A percentile compares a stretch with the other conserved stretches of the same genome.
These are phyloP conservation scores for Dinochytrium kinnereticum DNA, from an alignment of 371 early-diverging fungal species.

Conservation along the genomic window DNA sequence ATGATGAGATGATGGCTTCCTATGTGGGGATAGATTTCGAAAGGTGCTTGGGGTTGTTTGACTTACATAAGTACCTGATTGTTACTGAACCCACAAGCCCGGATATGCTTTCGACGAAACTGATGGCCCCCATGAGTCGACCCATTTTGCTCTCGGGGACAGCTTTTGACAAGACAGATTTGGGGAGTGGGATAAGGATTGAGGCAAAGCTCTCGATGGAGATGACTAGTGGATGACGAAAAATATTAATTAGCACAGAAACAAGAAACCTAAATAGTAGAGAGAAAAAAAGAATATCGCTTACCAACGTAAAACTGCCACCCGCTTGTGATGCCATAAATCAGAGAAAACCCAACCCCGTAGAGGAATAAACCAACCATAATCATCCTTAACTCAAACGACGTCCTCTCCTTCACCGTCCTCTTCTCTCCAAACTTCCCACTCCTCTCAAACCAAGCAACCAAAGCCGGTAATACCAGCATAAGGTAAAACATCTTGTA, in stretches of 20 bases:
- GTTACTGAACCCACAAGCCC: neutral
- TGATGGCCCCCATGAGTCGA: neutral
- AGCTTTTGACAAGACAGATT: neutral
- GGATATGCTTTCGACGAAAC: neutral
- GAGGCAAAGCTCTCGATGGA: neutral
- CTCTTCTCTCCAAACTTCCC: neutral
- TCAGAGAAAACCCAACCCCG: neutral
- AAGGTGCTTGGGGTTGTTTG: neutral
- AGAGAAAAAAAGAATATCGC: neutral
- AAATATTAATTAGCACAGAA: neutral
- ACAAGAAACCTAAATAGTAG: neutral
- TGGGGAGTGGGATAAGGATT: neutral
- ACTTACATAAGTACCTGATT: slow-evolving; percentile 5
- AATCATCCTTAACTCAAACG: neutral
- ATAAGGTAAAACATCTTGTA: neutral
- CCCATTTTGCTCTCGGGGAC: neutral
- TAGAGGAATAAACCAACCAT: neutral
- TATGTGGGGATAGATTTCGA: neutral
- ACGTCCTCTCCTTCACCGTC: neutral
- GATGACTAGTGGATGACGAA: neutral
- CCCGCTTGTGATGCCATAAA: neutral
- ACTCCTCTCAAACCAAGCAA: neutral
- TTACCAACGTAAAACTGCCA: neutral
- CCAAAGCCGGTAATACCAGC: neutral
- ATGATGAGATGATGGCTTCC: no score